phyloP scores from a whole-genome alignment of 352 stramenopile species.

The Globisporangium camurandrum region DNA sequence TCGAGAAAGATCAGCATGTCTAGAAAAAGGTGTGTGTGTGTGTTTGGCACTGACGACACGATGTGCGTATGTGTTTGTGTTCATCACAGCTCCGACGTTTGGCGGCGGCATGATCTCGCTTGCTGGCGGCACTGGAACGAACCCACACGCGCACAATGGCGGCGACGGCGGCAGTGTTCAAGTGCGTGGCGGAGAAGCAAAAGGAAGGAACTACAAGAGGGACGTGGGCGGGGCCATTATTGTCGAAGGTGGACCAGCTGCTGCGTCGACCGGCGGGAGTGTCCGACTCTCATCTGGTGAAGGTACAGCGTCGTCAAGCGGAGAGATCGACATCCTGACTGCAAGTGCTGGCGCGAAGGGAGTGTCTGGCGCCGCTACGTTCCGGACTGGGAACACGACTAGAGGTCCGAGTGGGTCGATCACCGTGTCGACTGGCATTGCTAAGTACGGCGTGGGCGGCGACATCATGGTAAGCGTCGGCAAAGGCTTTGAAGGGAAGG shows the following conservation, averaged over 20 bases:
- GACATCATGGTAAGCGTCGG: constrained; percentile 75
- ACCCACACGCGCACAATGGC: constrained; percentile 31
- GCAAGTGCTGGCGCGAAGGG: constrained; percentile 69
- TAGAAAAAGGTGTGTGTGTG: not conserved
- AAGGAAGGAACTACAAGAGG: constrained; percentile 27
- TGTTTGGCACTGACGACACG: not conserved
- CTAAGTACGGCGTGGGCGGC: constrained; percentile 52
- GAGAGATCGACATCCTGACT: constrained; percentile 52
- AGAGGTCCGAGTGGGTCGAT: constrained; percentile 67
- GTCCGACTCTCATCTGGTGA: constrained; percentile 52
- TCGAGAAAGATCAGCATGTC: no score
- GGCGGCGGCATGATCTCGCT: constrained; percentile 42
- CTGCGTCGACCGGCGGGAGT: constrained; percentile 45
- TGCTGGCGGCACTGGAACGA: constrained; percentile 47
- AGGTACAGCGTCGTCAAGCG: constrained; percentile 42
- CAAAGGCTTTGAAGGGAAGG: constrained; percentile 70
- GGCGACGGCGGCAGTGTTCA: constrained; percentile 52
- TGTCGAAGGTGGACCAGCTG: constrained; percentile 46
- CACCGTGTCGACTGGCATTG: constrained; percentile 63
- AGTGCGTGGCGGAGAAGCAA: constrained; percentile 46
- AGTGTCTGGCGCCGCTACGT: constrained; percentile 62
- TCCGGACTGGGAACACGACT: constrained; percentile 70
- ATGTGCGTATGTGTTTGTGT: not conserved
- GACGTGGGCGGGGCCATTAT: constrained; percentile 54
- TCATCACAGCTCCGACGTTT: constrained; percentile 21